phyloP scores from a whole-genome alignment of 2,329 filamentous ascomycete species.

The Lasiodiplodia sp. region DNA sequence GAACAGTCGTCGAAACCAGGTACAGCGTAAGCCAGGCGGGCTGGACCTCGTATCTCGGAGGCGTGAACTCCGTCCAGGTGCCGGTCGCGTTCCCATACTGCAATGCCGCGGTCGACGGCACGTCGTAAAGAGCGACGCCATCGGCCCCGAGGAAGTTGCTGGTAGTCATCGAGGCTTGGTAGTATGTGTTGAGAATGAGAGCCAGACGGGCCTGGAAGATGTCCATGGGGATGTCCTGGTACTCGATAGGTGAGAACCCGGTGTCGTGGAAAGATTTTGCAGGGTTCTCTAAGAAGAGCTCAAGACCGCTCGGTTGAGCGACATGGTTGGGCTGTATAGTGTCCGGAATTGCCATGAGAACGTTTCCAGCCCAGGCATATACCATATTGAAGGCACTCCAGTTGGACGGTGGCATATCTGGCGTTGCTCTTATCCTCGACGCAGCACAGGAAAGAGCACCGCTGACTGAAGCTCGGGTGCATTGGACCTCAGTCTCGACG shows the following conservation, averaged over 20 bases:
- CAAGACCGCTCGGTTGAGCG: not conserved
- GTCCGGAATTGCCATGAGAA: not conserved
- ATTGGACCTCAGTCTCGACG: constrained; percentile 1
- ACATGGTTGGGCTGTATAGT: not conserved
- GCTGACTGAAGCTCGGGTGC: not conserved
- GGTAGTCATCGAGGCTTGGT: constrained; percentile 13
- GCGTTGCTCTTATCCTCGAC: constrained; percentile 12
- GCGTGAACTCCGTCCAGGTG: not conserved
- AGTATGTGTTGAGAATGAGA: constrained; percentile 33
- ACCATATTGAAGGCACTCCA: not conserved
- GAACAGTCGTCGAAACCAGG: constrained; percentile 9
- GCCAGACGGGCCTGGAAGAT: constrained; percentile 28
- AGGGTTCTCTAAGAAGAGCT: constrained; percentile 18
- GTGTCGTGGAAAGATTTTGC: not conserved
- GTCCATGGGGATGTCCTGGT: too few relatives aligned
- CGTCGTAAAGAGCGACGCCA: too few relatives aligned
- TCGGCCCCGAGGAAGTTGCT: constrained; percentile 17
- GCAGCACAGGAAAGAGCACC: not conserved
- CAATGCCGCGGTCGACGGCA: too few relatives aligned
- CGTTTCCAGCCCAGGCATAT: not conserved
- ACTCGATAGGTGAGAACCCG: too few relatives aligned
- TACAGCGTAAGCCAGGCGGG: constrained; percentile 18
- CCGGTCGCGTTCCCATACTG: too few relatives aligned
- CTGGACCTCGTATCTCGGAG: constrained; percentile 1
- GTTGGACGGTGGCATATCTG: not conserved